Base-by-base conservation (phyloP, 139 green algal species). In the Chlamydomonas sp. region DNA sequence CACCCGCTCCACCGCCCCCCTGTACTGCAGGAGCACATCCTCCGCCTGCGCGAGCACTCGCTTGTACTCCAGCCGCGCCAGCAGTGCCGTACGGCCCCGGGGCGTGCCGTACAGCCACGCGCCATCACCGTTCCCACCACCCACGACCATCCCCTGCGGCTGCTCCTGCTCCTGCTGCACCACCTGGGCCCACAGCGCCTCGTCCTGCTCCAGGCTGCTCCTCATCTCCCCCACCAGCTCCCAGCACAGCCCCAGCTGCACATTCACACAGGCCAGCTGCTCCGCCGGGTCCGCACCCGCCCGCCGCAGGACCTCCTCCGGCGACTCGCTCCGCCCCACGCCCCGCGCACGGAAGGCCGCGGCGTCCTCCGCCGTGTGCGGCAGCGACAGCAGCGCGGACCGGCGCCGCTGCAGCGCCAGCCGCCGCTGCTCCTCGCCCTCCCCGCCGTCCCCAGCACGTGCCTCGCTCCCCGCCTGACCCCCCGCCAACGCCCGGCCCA, bases 361-460 rank as follows among this genome's bases (percentile, higher is more conserved):
- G 62, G 62, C 7, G 9, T 73, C 78, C 18, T 49, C 62, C 20
- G 57, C 66, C 5, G 64, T 68, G 80, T 77, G 64, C 15, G 64
- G 64, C 66, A 85, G 80, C 67, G 80, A 85, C 49, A 85, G 80
- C 80, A 85, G 66, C 66, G 80, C 80, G 5, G 80, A 18, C 58
- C 64, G 80, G 66, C 80, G 64, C 80, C 80, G 31, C 58, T 67
- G 57, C 16, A 67, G 64, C 80, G 1, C 57, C 66, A 78, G 66
- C 64, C 80, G 12, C 15, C 8, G 8, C 31, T 14, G 8, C 15
- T 15, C n/a, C 20, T 61, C 72, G 20, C 18, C 62, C 1, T 49
- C n/a, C 63, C 9, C 63, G 31, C 31, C 31, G 31, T 49, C 31
- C 31, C 31, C 31, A 49, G 31, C 31, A 49, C 31, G 31, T 49